A percentile compares a stretch with the other conserved stretches of the same genome.
Conservation (phyloP, 2,329 filamentous ascomycete genomes). For the Trichoderma koningiopsis region DNA sequence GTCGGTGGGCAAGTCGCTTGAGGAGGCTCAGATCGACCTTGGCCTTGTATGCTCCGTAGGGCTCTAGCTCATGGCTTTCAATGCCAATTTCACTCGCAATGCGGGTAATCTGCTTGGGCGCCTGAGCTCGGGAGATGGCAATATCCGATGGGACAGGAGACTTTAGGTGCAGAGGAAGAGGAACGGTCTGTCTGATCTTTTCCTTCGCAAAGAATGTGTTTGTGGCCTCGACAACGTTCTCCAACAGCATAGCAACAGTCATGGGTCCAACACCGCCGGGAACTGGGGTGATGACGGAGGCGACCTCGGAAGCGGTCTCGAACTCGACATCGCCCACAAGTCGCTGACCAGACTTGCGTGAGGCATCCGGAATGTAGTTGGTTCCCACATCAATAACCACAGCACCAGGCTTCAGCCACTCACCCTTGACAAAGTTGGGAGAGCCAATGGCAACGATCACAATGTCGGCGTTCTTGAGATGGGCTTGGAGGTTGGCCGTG, state of each 20-base stretch:
- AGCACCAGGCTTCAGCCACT: slow-evolving; percentile 93
- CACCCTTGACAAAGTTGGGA: slow-evolving; percentile 85
- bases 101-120: slow-evolving; percentile 86
- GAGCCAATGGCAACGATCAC: slow-evolving; percentile 90
- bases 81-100: slow-evolving; percentile 88
- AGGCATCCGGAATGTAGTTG: slow-evolving; percentile 87
- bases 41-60: slow-evolving; percentile 92
- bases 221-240: slow-evolving; percentile 90
- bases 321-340: slow-evolving; percentile 96
- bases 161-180: slow-evolving; percentile 79
- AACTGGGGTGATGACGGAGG: slow-evolving; percentile 92
- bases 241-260: slow-evolving; percentile 97
- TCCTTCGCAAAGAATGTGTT: slow-evolving; percentile 79
- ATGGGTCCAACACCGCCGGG: slow-evolving; percentile 97
- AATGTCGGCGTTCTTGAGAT: slow-evolving; percentile 84
- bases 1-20: slow-evolving; percentile 81
- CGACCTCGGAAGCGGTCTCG: slow-evolving; percentile 79
- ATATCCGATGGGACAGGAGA: slow-evolving; percentile 94
- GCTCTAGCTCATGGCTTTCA: slow-evolving; percentile 84
- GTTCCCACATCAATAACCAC: slow-evolving; percentile 98
- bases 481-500: slow-evolving; percentile 70
- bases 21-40: slow-evolving; percentile 86
- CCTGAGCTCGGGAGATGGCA: slow-evolving; percentile 83
- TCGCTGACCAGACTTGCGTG: slow-evolving; percentile 88
- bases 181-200: slow-evolving; percentile 75